Conservation (phyloP, 2,329 filamentous ascomycete species). For the Penicillium sp. region DNA sequence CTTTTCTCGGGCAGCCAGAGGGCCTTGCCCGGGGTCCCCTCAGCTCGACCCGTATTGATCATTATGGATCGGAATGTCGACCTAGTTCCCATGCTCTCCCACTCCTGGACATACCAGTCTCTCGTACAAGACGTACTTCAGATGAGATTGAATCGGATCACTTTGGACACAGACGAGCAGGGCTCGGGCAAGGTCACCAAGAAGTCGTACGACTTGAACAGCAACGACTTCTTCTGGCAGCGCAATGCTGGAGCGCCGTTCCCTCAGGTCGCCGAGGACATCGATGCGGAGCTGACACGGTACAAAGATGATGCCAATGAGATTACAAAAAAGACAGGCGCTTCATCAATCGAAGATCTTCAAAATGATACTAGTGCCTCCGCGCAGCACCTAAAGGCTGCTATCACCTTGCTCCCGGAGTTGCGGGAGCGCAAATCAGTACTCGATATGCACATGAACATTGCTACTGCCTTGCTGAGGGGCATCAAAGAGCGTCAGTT, state of each 20-base stretch:
- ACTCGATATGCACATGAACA: conserved; percentile 99
- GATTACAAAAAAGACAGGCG: conserved; percentile 91
- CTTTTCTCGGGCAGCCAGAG: conserved; percentile 70
- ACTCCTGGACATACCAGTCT: conserved; percentile 88
- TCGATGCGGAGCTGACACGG: conserved; percentile 83
- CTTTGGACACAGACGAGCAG: conserved; percentile 75
- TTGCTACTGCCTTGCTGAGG: conserved; percentile 69
- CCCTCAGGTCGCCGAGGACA: conserved; percentile 92
- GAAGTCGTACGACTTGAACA: conserved; percentile 81
- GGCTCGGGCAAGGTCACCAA: conserved; percentile 72
- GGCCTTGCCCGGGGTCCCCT: conserved; percentile 58
- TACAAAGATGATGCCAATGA: conserved; percentile 95
- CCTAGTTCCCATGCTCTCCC: conserved; percentile 95
- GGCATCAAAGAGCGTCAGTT: conserved; percentile 93
- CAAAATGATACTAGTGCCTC: conserved; percentile 83
- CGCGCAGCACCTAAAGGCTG: conserved; percentile 90
- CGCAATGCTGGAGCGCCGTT: conserved; percentile 88
- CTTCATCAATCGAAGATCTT: conserved; percentile 85
- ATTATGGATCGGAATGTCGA: conserved; percentile 95
- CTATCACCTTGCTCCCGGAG: conserved; percentile 87
- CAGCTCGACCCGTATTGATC: conserved; percentile 80
- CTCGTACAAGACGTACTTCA: conserved; percentile 72
- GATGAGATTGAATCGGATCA: conserved; percentile 88
- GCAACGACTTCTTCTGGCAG: conserved; percentile 94
- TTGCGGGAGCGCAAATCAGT: conserved; percentile 86